Evolutionary conservation across 2,329 filamentous ascomycete genomes (phyloP).

Genomic region (Amauroascus niger): DNA sequence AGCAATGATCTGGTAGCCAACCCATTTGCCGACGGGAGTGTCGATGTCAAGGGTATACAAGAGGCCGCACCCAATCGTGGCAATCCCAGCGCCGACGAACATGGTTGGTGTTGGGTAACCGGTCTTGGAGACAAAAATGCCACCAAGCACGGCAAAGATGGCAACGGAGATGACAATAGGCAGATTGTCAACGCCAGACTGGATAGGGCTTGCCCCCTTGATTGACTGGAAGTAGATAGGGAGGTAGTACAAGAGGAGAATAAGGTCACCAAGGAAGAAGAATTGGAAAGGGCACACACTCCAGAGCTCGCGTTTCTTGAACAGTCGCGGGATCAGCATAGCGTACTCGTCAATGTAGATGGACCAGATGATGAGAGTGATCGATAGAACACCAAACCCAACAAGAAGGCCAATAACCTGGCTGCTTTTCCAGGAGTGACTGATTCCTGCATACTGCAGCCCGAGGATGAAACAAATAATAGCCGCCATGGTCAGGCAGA

Average conservation of each 20-base stretch:
- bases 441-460: slow-evolving; percentile 40
- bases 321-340: slow-evolving; percentile 38
- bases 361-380: slow-evolving; percentile 33
- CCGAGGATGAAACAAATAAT: slow-evolving; percentile 41
- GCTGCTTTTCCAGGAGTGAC: slow-evolving; percentile 37
- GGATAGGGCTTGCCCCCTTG: not conserved
- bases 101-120: slow-evolving; percentile 23
- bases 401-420: slow-evolving; percentile 43
- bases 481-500: slow-evolving; percentile 38
- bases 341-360: slow-evolving; percentile 33
- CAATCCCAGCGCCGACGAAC: slow-evolving; percentile 25
- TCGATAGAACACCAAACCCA: slow-evolving; percentile 42
- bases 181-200: not conserved
- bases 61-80: slow-evolving; percentile 28
- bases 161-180: slow-evolving; percentile 24
- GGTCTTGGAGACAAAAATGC: not conserved
- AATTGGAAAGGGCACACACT: slow-evolving; percentile 34
- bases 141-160: not conserved
- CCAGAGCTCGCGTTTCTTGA: slow-evolving; percentile 29
- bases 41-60: slow-evolving; percentile 28
- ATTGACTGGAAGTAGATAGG: slow-evolving; percentile 30
- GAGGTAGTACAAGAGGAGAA: slow-evolving; percentile 42
- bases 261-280: slow-evolving; percentile 32
- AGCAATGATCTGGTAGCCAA: slow-evolving; percentile 32
- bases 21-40: slow-evolving; percentile 28